Base-by-base conservation (phyloP, 2,329 filamentous ascomycete species). In the Fulvia fulva region DNA sequence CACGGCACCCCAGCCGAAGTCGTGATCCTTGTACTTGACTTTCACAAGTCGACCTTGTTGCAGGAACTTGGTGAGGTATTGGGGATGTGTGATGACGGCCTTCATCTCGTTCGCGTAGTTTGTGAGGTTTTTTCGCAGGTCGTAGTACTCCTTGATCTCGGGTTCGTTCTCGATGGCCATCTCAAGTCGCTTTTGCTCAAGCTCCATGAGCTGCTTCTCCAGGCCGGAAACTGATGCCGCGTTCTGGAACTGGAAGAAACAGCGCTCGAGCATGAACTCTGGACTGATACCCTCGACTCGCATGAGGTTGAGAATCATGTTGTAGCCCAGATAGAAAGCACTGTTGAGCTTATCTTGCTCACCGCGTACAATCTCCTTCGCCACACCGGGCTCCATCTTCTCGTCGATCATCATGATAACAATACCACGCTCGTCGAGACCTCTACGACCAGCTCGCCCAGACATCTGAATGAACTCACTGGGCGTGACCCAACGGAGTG, bases 331-430 rank as follows among this genome's bases (percentile, higher is more conserved):
- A 73, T 99, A 90, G 77, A 99, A 99, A 1, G 94, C 94, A 3
- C 94, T 97, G 76, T 97, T 97, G 28, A 99, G 86, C 66, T 92
- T 91, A 74, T 99, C 95, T 74, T 99, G 94, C 71, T 97, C 89
- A 65, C 94, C 94, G 54, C 94, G 91, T 12, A 99, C 94, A 67
- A 99, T 97, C 63, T 90, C 87, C 76, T 96, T 96, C 44, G 94
- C 93, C n/a, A 88, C 87, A 1, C 90, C 86, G 1, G 94, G 94
- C 70, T 99, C 94, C 79, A 99, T 93, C 77, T 94, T 91, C 74
- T 95, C 90, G 70, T 95, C 89, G 62, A 99, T 89, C 93, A 99
- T 97, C 91, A 99, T 97, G 73, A 99, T 97, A 66, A 99, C 94
- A 67, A 97, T 95, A 83, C 94, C 94, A 65, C 94, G 89, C 62